Evolutionary conservation across 257 asterid genomes (phyloP).

Genomic region (Solanum bulbocastanum): DNA sequence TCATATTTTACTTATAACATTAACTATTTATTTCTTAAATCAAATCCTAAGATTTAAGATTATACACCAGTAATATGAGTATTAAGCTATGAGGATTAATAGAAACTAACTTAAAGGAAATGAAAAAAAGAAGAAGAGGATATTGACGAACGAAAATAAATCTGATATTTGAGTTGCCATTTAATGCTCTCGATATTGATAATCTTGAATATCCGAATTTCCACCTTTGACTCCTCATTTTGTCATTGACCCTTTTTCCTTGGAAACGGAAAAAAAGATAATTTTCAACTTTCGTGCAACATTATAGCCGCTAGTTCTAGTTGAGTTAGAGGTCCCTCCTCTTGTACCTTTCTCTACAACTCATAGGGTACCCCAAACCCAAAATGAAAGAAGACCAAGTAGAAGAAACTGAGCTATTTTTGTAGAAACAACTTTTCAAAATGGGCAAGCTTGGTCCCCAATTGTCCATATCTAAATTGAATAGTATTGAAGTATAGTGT

Average conservation of each 20-base stretch:
- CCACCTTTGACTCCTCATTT: background rate
- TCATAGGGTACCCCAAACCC: background rate
- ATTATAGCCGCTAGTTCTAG: background rate
- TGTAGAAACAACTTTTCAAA: background rate
- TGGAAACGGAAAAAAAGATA: background rate
- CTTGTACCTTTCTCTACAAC: background rate
- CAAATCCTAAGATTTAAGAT: background rate
- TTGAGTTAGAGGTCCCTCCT: background rate
- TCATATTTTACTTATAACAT: background rate
- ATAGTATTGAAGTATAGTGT: background rate
- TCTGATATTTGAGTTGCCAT: background rate
- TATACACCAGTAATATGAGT: background rate
- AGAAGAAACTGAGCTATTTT: background rate
- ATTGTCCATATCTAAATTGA: background rate
- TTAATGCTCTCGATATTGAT: background rate
- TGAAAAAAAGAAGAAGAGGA: background rate
- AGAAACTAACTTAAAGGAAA: background rate
- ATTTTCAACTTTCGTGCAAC: background rate
- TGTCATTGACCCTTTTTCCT: background rate
- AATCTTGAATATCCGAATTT: background rate
- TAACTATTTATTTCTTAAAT: background rate
- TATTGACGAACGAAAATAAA: background rate
- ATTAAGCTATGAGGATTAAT: background rate
- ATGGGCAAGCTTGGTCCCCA: background rate
- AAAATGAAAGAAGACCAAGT: background rate